A percentile compares a stretch with the other conserved stretches of the same genome.
Conservation (phyloP, 148 eudicot genomes). For the Dysphania ambrosioides region DNA sequence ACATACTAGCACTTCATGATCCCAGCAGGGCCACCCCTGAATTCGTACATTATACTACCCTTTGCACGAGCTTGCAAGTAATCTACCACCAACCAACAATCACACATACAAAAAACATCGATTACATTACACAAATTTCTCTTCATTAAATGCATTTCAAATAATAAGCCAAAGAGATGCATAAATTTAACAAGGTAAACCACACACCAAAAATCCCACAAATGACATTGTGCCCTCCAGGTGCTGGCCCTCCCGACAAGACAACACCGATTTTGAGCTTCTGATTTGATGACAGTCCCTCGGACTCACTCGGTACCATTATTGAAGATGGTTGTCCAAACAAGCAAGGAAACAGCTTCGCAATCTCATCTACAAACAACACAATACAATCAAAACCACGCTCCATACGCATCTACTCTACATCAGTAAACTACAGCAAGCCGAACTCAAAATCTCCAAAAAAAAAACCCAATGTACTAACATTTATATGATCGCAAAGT, state of each 20-base stretch:
- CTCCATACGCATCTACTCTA: neutral
- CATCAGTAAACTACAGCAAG: neutral
- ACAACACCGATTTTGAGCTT: slow-evolving; percentile 89
- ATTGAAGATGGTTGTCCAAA: slow-evolving; percentile 85
- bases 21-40: slow-evolving; percentile 97
- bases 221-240: slow-evolving; percentile 98
- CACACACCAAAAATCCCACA: slow-evolving; percentile 89
- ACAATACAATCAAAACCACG: slow-evolving; percentile 16
- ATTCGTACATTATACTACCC: slow-evolving; percentile 88
- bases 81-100: slow-evolving; percentile 42
- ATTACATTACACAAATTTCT: neutral
- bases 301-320: slow-evolving; percentile 58
- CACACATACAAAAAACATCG: slow-evolving; percentile 1
- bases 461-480: neutral
- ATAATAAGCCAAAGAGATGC: neutral
- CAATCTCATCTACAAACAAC: slow-evolving; percentile 73
- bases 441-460: neutral
- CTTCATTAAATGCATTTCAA: neutral
- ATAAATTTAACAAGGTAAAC: slow-evolving; percentile 12
- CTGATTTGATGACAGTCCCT: slow-evolving; percentile 37
- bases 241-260: slow-evolving; percentile 96
- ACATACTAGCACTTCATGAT: slow-evolving; percentile 92
- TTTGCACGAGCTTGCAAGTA: slow-evolving; percentile 80
- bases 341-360: slow-evolving; percentile 74
- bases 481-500: too few relatives aligned